Evolutionary conservation across 371 early-diverging fungal species (phyloP).

Genomic region (Polyrhizophydium stewartii): DNA sequence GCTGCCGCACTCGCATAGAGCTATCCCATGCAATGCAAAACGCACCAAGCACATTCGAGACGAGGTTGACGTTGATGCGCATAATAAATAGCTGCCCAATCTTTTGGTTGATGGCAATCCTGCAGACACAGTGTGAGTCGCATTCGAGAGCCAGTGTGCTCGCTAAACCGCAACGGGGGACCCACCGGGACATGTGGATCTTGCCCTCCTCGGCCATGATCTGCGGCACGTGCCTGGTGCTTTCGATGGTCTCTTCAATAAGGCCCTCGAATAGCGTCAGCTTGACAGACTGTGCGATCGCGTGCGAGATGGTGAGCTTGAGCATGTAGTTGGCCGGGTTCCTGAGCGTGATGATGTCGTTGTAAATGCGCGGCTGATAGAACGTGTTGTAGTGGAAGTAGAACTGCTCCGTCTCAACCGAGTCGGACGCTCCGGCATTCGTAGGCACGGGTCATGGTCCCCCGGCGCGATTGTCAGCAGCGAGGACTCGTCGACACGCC

Average conservation of each 20-base stretch:
- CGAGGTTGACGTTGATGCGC: slow-evolving; percentile 54
- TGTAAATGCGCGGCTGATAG: slow-evolving; percentile 68
- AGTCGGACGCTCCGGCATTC: slow-evolving; percentile 46
- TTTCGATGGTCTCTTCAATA: slow-evolving; percentile 49
- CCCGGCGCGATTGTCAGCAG: too few relatives aligned
- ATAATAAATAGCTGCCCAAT: slow-evolving; percentile 68
- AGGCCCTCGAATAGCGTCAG: slow-evolving; percentile 45
- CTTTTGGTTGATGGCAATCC: slow-evolving; percentile 74
- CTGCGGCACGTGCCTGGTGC: slow-evolving; percentile 39
- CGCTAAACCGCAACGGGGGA: slow-evolving; percentile 54
- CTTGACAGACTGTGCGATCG: slow-evolving; percentile 48
- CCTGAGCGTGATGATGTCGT: slow-evolving; percentile 51
- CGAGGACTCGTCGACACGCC: too few relatives aligned
- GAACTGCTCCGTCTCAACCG: slow-evolving; percentile 89
- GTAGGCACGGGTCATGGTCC: neutral
- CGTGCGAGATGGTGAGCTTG: slow-evolving; percentile 50
- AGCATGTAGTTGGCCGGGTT: slow-evolving; percentile 45
- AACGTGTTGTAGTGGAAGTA: slow-evolving; percentile 86
- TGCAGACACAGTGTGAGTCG: slow-evolving; percentile 43
- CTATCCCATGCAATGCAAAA: too few relatives aligned
- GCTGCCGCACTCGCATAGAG: too few relatives aligned
- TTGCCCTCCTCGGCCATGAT: slow-evolving; percentile 42
- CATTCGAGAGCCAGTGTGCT: neutral
- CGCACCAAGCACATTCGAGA: slow-evolving; percentile 47
- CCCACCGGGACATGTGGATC: slow-evolving; percentile 37